These are phyloP conservation scores for Lophiostoma macrostomum DNA, from an alignment of 495 filamentous ascomycete species.

Conservation along the genomic window DNA sequence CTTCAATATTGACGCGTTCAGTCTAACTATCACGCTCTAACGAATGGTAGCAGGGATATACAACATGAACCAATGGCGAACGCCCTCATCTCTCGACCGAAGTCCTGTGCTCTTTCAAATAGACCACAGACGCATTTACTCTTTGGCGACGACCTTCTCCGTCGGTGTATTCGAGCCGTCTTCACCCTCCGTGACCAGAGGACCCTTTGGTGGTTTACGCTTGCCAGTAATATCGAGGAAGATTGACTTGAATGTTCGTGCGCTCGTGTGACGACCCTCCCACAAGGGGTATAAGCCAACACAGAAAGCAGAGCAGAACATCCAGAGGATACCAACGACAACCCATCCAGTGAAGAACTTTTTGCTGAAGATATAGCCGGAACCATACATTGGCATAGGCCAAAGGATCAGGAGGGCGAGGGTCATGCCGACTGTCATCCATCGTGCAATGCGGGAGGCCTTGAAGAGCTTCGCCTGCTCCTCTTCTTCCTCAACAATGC, in stretches of 20 bases:
- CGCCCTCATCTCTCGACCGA: no score
- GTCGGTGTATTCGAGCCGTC: constrained; percentile 35
- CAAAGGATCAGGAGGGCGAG: constrained; percentile 78
- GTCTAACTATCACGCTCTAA: no score
- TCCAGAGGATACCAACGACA: constrained; percentile 79
- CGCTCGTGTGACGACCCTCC: constrained; percentile 71
- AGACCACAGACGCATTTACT: no score
- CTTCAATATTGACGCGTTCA: no score
- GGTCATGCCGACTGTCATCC: constrained; percentile 71
- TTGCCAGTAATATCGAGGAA: constrained; percentile 66
- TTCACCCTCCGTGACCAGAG: constrained; percentile 30
- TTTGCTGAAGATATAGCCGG: constrained; percentile 82
- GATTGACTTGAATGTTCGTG: constrained; percentile 62
- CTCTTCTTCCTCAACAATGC: constrained; percentile 47
- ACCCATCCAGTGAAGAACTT: constrained; percentile 94
- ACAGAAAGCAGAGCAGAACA: constrained; percentile 64
- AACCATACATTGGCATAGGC: constrained; percentile 94
- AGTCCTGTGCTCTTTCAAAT: no score
- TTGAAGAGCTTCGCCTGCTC: constrained; percentile 65
- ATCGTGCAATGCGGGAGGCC: constrained; percentile 75
- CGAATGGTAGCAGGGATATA: constrained; percentile 15
- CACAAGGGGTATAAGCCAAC: constrained; percentile 83
- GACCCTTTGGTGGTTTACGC: constrained; percentile 37
- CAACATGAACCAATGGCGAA: constrained; percentile 9
- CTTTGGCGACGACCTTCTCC: constrained; percentile 21